Evolutionary conservation across 2,329 filamentous ascomycete species (phyloP).

Genomic region (Sporothrix globosa): DNA sequence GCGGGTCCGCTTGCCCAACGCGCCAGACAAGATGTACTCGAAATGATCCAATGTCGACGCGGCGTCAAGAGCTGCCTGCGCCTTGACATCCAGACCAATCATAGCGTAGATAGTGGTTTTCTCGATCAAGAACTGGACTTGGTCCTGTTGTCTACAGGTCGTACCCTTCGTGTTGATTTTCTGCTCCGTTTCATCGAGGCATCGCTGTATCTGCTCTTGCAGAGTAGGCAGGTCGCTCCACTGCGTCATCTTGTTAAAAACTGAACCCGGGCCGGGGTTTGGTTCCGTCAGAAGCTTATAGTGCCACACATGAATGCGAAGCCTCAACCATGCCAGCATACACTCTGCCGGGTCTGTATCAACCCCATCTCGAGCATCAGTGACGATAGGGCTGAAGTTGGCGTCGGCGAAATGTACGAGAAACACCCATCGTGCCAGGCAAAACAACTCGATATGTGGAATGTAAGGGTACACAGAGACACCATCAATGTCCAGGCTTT

Average conservation of each 20-base stretch:
- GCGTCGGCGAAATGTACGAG: not conserved
- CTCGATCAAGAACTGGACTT: slow-evolving; percentile 76
- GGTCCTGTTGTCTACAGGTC: slow-evolving; percentile 53
- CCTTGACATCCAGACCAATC: slow-evolving; percentile 78
- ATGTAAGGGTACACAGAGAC: slow-evolving; percentile 84
- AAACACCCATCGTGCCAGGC: slow-evolving; percentile 60
- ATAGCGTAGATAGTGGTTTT: slow-evolving; percentile 81
- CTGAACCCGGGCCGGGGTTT: slow-evolving; percentile 56
- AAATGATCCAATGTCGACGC: slow-evolving; percentile 72
- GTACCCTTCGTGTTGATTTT: slow-evolving; percentile 42
- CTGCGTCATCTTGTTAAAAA: slow-evolving; percentile 59
- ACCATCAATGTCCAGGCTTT: slow-evolving; percentile 75
- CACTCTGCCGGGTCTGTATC: slow-evolving; percentile 42
- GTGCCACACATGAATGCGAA: slow-evolving; percentile 74
- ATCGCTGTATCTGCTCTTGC: slow-evolving; percentile 53
- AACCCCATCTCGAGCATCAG: slow-evolving; percentile 33
- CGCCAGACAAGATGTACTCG: slow-evolving; percentile 79
- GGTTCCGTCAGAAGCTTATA: slow-evolving; percentile 64
- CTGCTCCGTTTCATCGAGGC: slow-evolving; percentile 49
- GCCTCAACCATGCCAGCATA: slow-evolving; percentile 61
- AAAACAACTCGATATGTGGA: slow-evolving; percentile 81
- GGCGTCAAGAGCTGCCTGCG: slow-evolving; percentile 68
- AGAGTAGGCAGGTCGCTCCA: slow-evolving; percentile 64
- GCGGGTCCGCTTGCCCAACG: slow-evolving; percentile 80
- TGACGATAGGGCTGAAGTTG: not conserved